Evolutionary conservation across 1,284 basidiomycete species (phyloP).

Genomic region (Singerocomus inundabilis): DNA sequence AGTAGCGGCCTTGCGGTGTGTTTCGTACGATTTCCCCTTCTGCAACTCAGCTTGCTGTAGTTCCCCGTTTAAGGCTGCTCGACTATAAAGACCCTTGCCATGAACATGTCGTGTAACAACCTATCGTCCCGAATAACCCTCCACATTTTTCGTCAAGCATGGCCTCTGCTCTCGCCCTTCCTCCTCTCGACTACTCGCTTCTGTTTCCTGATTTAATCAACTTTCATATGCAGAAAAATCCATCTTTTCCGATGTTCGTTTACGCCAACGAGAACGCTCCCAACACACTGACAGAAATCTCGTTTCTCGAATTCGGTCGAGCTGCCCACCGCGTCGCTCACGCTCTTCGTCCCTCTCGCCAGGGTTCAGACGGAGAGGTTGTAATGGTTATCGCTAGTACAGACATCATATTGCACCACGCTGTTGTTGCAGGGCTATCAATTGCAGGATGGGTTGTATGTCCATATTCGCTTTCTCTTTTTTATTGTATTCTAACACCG

Average conservation of each 20-base stretch:
- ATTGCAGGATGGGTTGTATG: slow-evolving; percentile 30
- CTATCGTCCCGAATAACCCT: neutral
- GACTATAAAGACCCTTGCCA: slow-evolving; percentile 6
- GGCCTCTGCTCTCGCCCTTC: neutral
- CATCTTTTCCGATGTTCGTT: slow-evolving; percentile 13
- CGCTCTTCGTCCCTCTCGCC: slow-evolving; percentile 14
- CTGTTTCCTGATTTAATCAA: slow-evolving; percentile 12
- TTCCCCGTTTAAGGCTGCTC: neutral
- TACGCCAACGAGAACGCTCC: slow-evolving; percentile 13
- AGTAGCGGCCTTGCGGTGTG: neutral
- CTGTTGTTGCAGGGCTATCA: slow-evolving; percentile 24
- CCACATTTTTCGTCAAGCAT: neutral
- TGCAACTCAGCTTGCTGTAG: neutral
- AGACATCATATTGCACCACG: slow-evolving; percentile 31
- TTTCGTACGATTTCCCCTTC: neutral
- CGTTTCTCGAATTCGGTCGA: slow-evolving; percentile 27
- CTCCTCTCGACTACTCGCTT: slow-evolving; percentile 13
- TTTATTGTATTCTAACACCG: too few species aligned
- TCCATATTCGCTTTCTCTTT: neutral
- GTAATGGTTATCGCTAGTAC: slow-evolving; percentile 30
- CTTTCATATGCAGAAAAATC: slow-evolving; percentile 23
- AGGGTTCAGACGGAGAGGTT: slow-evolving; percentile 20
- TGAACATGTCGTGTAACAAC: neutral
- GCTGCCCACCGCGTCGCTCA: slow-evolving; percentile 29
- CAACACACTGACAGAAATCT: slow-evolving; percentile 12